These are phyloP conservation scores for Cutaneotrichosporon cutaneum DNA, from an alignment of 1,284 basidiomycete genomes.

Conservation along the genomic window DNA sequence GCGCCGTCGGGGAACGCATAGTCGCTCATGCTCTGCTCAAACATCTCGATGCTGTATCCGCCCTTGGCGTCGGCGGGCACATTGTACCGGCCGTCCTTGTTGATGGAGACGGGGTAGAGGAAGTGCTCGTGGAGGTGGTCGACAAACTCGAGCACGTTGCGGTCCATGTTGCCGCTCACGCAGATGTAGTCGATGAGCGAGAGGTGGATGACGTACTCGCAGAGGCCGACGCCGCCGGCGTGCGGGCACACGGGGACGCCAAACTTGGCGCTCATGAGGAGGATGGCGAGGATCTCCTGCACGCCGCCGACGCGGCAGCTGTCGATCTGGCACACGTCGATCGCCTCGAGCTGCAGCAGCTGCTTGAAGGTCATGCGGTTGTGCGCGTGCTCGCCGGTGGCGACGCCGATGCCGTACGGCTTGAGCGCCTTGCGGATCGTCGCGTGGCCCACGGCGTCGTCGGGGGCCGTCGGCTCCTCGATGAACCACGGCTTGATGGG, in stretches of 20 bases:
- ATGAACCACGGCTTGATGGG: slow-evolving; percentile 96
- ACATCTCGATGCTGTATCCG: slow-evolving; percentile 56
- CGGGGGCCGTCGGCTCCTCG: slow-evolving; percentile 90
- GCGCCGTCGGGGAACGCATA: slow-evolving; percentile 53
- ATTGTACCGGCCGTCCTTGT: slow-evolving; percentile 78
- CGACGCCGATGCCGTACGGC: slow-evolving; percentile 83
- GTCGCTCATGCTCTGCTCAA: slow-evolving; percentile 51
- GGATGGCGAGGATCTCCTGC: slow-evolving; percentile 87
- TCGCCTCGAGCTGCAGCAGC: slow-evolving; percentile 84
- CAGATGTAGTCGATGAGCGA: slow-evolving; percentile 86
- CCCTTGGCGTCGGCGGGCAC: slow-evolving; percentile 52
- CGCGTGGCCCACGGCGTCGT: slow-evolving; percentile 67
- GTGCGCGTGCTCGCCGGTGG: slow-evolving; percentile 93
- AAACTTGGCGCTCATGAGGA: slow-evolving; percentile 87
- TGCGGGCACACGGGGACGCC: slow-evolving; percentile 89
- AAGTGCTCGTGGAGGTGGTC: slow-evolving; percentile 90
- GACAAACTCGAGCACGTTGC: slow-evolving; percentile 69
- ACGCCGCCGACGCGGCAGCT: slow-evolving; percentile 89
- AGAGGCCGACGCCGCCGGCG: slow-evolving; percentile 87
- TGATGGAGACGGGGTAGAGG: slow-evolving; percentile 83
- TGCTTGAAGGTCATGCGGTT: slow-evolving; percentile 98
- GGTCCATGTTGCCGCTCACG: slow-evolving; percentile 85
- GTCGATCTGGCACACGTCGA: slow-evolving; percentile 96
- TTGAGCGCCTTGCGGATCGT: slow-evolving; percentile 62
- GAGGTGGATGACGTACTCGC: slow-evolving; percentile 59